Percentiles rank a stretch among this genome's conserved stretches.
Conservation (phyloP, 768 basidiomycete species). For the Exidia glandulosa region DNA sequence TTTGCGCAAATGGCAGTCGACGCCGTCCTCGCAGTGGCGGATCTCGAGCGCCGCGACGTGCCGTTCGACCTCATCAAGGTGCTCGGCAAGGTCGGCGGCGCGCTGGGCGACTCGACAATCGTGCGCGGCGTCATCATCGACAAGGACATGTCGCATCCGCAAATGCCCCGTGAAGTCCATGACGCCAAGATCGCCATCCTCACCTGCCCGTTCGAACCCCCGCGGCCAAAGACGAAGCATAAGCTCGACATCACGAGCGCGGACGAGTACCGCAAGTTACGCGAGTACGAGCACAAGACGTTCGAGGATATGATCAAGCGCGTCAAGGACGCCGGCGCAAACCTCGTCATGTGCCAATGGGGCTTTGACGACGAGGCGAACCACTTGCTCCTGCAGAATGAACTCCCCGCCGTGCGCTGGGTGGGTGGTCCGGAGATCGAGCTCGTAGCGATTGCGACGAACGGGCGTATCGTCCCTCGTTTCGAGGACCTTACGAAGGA, state of each 20-base stretch:
- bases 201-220: conserved; percentile 98
- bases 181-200: conserved; percentile 93
- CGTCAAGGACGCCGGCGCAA: conserved; percentile 94
- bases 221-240: conserved; percentile 98
- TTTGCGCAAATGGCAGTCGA: conserved; percentile 98
- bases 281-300: conserved; percentile 92
- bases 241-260: conserved; percentile 95
- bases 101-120: conserved; percentile 86
- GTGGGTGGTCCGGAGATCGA: conserved; percentile 99
- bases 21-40: conserved; percentile 89
- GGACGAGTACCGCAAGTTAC: conserved; percentile 91
- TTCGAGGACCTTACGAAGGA: conserved; percentile 90
- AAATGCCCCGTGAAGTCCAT: conserved; percentile 83
- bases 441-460: conserved; percentile 97
- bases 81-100: conserved; percentile 96
- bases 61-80: conserved; percentile 98
- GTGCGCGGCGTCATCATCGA: conserved; percentile 97
- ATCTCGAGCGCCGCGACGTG: conserved; percentile 89
- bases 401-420: conserved; percentile 95
- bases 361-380: conserved; percentile 99
- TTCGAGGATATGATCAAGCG: conserved; percentile 94
- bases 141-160: conserved; percentile 99
- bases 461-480: conserved; percentile 94
- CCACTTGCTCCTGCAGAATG: conserved; percentile 95
- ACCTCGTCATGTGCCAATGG: conserved; percentile 99